Percentiles rank a stretch among this genome's conserved stretches.
Conservation (phyloP, 2,329 filamentous ascomycete genomes). For the Huntiella decipiens region DNA sequence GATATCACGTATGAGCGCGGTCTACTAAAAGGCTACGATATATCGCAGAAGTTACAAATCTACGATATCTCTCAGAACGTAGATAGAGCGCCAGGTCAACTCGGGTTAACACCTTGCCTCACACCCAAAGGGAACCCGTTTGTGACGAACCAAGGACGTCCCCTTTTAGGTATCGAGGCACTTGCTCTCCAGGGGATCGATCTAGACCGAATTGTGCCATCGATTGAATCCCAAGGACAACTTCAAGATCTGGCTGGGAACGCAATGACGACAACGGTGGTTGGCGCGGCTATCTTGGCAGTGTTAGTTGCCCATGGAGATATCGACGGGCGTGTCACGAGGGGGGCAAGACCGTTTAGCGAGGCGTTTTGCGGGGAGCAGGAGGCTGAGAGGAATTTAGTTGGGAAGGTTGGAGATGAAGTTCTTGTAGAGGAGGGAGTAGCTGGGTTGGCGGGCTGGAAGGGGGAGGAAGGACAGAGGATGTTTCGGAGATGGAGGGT, state of each 20-base stretch:
- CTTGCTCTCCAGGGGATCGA: conserved; percentile 52
- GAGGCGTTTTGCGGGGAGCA: background rate
- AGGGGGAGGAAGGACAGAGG: no score
- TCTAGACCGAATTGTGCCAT: conserved; percentile 40
- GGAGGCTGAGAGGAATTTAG: background rate
- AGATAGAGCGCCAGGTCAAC: conserved; percentile 33
- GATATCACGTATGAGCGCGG: conserved; percentile 39
- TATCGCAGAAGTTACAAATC: conserved; percentile 23
- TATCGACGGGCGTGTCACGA: no score
- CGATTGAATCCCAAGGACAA: conserved; percentile 39
- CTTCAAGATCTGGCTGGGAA: conserved; percentile 58
- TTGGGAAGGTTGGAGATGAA: background rate
- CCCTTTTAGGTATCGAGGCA: conserved; percentile 42
- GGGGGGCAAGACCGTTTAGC: background rate
- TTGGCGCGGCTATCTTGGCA: conserved; percentile 42
- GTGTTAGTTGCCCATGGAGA: conserved; percentile 27
- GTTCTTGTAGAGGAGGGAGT: background rate
- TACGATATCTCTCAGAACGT: conserved; percentile 58
- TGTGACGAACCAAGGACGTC: conserved; percentile 38
- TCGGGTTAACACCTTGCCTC: conserved; percentile 46
- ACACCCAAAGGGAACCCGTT: conserved; percentile 47
- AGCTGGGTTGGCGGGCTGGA: background rate
- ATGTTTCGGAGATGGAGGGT: background rate
- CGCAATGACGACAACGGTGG: conserved; percentile 58
- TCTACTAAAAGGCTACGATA: conserved; percentile 27